Conservation (phyloP, 805 yeast genomes). For the Candida methanosorbosa region DNA sequence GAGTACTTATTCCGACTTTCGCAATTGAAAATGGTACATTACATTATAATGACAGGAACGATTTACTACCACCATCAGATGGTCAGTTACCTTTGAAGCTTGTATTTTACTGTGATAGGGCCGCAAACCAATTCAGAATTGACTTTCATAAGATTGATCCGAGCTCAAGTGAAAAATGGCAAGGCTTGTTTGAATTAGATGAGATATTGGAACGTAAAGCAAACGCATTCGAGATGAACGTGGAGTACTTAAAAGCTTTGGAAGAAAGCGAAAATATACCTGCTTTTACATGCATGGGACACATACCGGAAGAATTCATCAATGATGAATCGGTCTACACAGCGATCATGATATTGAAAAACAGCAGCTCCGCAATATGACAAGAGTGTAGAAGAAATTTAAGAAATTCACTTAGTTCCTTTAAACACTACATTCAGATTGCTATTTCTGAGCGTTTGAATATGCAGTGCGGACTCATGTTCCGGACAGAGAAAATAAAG, state of each 20-base stretch:
- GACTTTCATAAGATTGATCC: background rate
- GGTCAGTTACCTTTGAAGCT: background rate
- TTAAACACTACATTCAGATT: no score
- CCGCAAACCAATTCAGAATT: background rate
- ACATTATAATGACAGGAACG: slow-evolving; percentile 8
- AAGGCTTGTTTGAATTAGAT: background rate
- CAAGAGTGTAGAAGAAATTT: no score
- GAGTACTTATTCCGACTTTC: slow-evolving; percentile 2
- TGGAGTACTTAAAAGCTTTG: background rate
- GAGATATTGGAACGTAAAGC: background rate
- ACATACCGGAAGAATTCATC: background rate
- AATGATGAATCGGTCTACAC: background rate
- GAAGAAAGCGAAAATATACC: background rate
- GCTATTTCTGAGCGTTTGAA: no score
- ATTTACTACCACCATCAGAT: slow-evolving; percentile 3
- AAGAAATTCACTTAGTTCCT: no score
- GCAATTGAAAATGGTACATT: slow-evolving; percentile 6
- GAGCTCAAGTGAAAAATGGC: background rate
- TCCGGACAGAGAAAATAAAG: no score
- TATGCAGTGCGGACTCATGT: no score
- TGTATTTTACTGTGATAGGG: background rate
- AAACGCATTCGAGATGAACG: background rate
- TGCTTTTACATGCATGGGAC: background rate
- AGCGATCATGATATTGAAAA: background rate
- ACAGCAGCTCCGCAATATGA: background rate